phyloP scores from a whole-genome alignment of 2,329 filamentous ascomycete species.

The Sarocladiaceae sp. region DNA sequence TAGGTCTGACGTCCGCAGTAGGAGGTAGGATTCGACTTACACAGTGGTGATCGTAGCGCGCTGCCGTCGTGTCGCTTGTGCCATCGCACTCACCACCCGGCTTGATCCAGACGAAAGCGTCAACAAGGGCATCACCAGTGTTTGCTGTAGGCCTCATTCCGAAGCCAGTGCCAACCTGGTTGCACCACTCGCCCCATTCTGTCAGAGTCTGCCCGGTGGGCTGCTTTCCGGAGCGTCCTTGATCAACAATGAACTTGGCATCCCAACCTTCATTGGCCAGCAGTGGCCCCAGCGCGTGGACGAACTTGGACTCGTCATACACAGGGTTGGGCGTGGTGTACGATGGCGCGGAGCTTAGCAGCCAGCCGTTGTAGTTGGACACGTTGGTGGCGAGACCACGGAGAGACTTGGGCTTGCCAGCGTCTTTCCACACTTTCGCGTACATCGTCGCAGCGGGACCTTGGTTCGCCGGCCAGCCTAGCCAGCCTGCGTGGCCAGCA shows the following conservation, averaged over 20 bases:
- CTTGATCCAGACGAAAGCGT: constrained; percentile 70
- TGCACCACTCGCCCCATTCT: constrained; percentile 65
- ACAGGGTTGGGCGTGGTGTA: constrained; percentile 44
- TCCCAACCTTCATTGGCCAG: constrained; percentile 44
- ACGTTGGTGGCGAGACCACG: constrained; percentile 55
- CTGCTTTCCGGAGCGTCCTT: constrained; percentile 52
- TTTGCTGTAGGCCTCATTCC: constrained; percentile 59
- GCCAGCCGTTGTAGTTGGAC: constrained; percentile 53
- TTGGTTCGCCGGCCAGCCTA: constrained; percentile 54
- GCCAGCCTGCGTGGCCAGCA: constrained; percentile 55
- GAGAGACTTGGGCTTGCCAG: constrained; percentile 43
- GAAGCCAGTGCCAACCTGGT: constrained; percentile 59
- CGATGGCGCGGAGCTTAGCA: constrained; percentile 33
- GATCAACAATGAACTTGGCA: constrained; percentile 45
- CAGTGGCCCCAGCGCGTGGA: constrained; percentile 59
- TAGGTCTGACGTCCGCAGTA: constrained; percentile 44
- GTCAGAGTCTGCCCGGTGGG: constrained; percentile 50
- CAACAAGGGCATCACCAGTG: constrained; percentile 54
- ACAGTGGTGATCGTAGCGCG: constrained; percentile 37
- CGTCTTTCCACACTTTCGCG: constrained; percentile 43
- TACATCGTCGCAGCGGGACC: constrained; percentile 42
- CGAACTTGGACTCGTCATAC: constrained; percentile 54
- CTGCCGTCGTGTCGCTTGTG: constrained; percentile 41
- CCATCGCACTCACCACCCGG: constrained; percentile 57
- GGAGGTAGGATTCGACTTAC: constrained; percentile 29